phyloP scores from a whole-genome alignment of 768 basidiomycete genomes.

The Pisolithus orientalis region DNA sequence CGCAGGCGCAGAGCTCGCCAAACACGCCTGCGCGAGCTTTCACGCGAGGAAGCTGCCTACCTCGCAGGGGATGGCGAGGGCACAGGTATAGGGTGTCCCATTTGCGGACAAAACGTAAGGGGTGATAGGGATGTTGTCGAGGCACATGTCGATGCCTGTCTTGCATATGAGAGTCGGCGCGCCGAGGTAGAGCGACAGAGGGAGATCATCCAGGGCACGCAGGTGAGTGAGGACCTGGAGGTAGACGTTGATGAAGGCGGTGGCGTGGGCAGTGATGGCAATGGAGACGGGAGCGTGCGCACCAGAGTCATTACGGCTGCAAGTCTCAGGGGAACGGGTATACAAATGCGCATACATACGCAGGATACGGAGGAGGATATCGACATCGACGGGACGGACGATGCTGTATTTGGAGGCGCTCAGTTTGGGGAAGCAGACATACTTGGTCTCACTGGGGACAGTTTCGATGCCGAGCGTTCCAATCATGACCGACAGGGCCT shows the following conservation, averaged over 20 bases:
- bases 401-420: constrained; percentile 54
- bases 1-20: constrained; percentile 66
- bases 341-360: constrained; percentile 51
- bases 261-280: constrained; percentile 36
- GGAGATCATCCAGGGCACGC: constrained; percentile 22
- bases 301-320: constrained; percentile 30
- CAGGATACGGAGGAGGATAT: constrained; percentile 74
- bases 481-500: constrained; percentile 32
- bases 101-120: constrained; percentile 50
- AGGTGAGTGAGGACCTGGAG: constrained; percentile 27
- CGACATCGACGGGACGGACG: constrained; percentile 76
- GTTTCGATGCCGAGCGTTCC: constrained; percentile 31
- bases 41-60: constrained; percentile 49
- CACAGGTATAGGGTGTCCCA: constrained; percentile 51
- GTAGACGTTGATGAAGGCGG: constrained; percentile 28
- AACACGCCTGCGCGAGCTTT: constrained; percentile 59
- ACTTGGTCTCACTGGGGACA: constrained; percentile 37
- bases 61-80: constrained; percentile 22
- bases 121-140: constrained; percentile 72
- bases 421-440: constrained; percentile 78
- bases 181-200: constrained; percentile 29
- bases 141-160: constrained; percentile 78
- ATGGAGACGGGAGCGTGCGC: constrained; percentile 34
- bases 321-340: constrained; percentile 55
- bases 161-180: constrained; percentile 48